Base-by-base conservation (phyloP, 2,329 filamentous ascomycete species). In the Bipolaris zeicola region DNA sequence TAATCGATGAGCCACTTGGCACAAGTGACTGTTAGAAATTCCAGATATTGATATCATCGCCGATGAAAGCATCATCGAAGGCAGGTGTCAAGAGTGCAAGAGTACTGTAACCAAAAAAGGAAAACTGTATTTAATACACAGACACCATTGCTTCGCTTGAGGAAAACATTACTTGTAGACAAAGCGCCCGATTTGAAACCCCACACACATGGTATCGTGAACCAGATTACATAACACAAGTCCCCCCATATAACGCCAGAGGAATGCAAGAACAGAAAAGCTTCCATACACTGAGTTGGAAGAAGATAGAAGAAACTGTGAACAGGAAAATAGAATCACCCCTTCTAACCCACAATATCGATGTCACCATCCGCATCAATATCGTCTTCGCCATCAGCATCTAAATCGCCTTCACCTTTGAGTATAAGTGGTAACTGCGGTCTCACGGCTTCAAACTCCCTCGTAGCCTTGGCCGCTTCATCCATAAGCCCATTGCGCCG, bases 401-500 rank as follows among this genome's bases (percentile, higher is more conserved):
- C 67, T 2, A 55, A 39, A 11, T 53, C 65, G 55, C 65, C 67
- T 4, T 52, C 47, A 20, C 44, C 50, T 13, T 60, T 66, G 37
- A 76, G 39, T 8, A 62, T 55, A 14, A 50, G 31, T 6, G 72
- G 72, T n/a, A 76, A 55, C 16, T 53, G 61, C 0, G 58, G 58
- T 31, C 64, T 57, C 6, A 74, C 49, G 37, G 57, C 55, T 22
- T 70, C 65, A 33, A 68, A 68, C 14, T 64, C 60, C 2, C 55
- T 38, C 46, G 60, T 62, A 34, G 64, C 64, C 44, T 55, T 52
- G 6, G 51, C 52, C n/a, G 69, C 68, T 50, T 75, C 69, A 20
- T 67, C 63, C n/a, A 62, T 5, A 26, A 66, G 48, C 0, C 71
- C 71, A 47, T 73, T 67, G 16, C 62, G 60, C 28, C 68, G 55